Percentiles rank a stretch among this genome's conserved stretches.
phyloP scores from a whole-genome alignment of 2,329 filamentous ascomycete genomes.

The Pseudopithomyces maydicus region DNA sequence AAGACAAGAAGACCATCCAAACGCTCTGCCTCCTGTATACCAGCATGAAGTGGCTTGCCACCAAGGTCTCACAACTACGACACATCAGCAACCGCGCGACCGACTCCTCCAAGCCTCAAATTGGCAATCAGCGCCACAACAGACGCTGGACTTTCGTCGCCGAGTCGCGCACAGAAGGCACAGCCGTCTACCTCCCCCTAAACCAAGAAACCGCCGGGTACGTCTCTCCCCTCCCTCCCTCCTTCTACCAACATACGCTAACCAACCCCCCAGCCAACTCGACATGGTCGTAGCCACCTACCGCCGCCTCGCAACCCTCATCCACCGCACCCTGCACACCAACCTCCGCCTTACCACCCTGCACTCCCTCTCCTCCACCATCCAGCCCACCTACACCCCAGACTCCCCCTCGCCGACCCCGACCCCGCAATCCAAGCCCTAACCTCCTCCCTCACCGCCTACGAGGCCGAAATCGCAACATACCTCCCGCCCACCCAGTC shows the following conservation, averaged over 20 bases:
- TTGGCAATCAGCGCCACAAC: conserved; percentile 57
- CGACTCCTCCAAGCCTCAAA: conserved; percentile 62
- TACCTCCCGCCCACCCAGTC: conserved; percentile 73
- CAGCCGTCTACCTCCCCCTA: conserved; percentile 81
- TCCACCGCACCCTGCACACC: conserved; percentile 84
- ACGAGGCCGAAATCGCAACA: conserved; percentile 79
- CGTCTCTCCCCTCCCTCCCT: conserved; percentile 34
- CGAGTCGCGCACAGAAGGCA: conserved; percentile 59
- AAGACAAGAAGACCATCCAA: conserved; percentile 83
- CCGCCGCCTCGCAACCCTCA: conserved; percentile 76
- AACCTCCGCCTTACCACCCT: conserved; percentile 87
- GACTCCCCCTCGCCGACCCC: conserved; percentile 78
- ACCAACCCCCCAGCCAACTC: conserved; percentile 66
- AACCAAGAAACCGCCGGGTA: conserved; percentile 83
- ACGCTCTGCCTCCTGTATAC: conserved; percentile 89
- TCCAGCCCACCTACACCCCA: conserved; percentile 54
- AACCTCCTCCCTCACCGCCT: conserved; percentile 81
- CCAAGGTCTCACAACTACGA: conserved; percentile 79
- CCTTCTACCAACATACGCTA: not conserved
- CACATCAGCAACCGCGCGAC: conserved; percentile 78
- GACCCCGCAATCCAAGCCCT: conserved; percentile 81
- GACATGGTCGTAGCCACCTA: conserved; percentile 85
- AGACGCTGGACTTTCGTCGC: conserved; percentile 81
- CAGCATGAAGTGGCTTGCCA: conserved; percentile 96
- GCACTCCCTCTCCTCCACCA: conserved; percentile 70